Percentiles rank a stretch among this genome's conserved stretches.
Evolutionary conservation across 768 basidiomycete genomes (phyloP).

Genomic region (Agaricus blazei): DNA sequence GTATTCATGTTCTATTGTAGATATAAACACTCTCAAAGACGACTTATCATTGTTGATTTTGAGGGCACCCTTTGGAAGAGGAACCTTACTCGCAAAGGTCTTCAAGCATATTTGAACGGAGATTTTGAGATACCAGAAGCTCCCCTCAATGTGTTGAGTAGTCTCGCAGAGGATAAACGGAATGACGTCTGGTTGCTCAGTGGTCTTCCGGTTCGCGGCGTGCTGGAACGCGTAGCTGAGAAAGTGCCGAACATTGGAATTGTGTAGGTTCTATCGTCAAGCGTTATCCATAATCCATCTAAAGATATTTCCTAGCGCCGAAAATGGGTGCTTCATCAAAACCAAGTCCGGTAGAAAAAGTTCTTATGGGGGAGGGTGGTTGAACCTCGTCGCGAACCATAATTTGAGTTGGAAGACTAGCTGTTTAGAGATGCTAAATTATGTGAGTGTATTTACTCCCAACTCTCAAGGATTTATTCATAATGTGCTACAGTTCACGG

Average conservation of each 20-base stretch:
- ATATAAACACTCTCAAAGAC: constrained; percentile 59
- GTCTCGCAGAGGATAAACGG: constrained; percentile 53
- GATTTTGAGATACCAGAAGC: constrained; percentile 31
- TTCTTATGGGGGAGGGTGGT: constrained; percentile 43
- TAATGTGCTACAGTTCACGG: constrained; percentile 60
- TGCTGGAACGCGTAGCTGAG: constrained; percentile 58
- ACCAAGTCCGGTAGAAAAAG: constrained; percentile 26
- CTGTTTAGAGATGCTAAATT: constrained; percentile 79
- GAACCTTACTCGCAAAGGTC: constrained; percentile 44
- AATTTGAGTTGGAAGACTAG: constrained; percentile 78
- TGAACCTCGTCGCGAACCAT: constrained; percentile 74
- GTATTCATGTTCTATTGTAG: constrained; percentile 17
- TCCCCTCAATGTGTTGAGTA: constrained; percentile 46
- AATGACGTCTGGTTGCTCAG: constrained; percentile 85
- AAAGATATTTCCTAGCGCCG: constrained; percentile 44
- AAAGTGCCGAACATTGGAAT: constrained; percentile 67
- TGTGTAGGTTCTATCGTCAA: constrained; percentile 42
- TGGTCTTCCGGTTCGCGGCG: constrained; percentile 59
- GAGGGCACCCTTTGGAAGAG: constrained; percentile 77
- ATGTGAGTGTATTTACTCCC: constrained; percentile 49
- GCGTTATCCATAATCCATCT: not conserved
- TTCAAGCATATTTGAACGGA: constrained; percentile 20
- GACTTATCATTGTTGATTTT: constrained; percentile 71
- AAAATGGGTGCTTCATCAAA: constrained; percentile 86
- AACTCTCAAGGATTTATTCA: not conserved